Conservation (phyloP, 768 basidiomycete genomes). For the Mycena latifolia region DNA sequence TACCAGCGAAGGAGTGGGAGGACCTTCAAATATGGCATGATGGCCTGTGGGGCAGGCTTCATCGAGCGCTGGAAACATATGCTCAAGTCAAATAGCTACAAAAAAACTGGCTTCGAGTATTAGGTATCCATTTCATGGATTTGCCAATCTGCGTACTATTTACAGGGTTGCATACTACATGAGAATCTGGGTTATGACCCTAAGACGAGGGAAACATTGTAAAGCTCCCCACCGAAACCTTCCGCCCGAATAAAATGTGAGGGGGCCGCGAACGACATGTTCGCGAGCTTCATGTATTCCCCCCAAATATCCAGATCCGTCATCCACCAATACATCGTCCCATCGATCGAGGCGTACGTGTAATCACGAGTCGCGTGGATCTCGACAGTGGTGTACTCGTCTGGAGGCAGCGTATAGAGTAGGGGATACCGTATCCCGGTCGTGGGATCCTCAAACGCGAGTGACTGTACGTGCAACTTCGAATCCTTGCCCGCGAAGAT, state of each 20-base stretch:
- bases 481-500: slow-evolving; percentile 53
- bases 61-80: not conserved
- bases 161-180: no score
- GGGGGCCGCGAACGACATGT: slow-evolving; percentile 61
- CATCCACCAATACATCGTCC: slow-evolving; percentile 46
- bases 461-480: slow-evolving; percentile 48
- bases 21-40: not conserved
- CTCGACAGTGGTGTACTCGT: slow-evolving; percentile 48
- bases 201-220: not conserved
- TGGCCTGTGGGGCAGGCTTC: not conserved
- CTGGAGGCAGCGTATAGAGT: slow-evolving; percentile 42
- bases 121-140: no score
- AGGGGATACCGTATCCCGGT: slow-evolving; percentile 50
- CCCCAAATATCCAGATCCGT: slow-evolving; percentile 56
- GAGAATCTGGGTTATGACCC: not conserved
- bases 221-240: slow-evolving; percentile 41
- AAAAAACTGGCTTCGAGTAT: no score
- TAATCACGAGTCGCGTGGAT: slow-evolving; percentile 51
- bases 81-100: not conserved
- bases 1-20: not conserved
- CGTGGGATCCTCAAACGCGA: slow-evolving; percentile 53
- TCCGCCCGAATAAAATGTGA: slow-evolving; percentile 48
- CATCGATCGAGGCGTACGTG: slow-evolving; percentile 49
- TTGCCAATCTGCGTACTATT: no score
- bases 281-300: slow-evolving; percentile 50